Evolutionary conservation across 306 rosid genomes (phyloP).

Genomic region (Prunus campanulata): DNA sequence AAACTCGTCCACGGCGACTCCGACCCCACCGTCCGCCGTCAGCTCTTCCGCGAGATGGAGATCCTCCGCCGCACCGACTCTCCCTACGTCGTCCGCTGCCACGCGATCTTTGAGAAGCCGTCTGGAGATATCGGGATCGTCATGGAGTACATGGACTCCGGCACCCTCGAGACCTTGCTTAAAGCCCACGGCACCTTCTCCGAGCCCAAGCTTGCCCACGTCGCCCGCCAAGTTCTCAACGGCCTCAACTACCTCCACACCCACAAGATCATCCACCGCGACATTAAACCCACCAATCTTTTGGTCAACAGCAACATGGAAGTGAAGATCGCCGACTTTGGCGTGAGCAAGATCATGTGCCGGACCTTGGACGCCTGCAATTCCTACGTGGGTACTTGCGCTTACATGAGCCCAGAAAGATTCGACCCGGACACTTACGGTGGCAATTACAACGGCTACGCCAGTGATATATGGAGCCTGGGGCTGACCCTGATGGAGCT

Average conservation of each 20-base stretch:
- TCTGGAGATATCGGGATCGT: slow-evolving; percentile 69
- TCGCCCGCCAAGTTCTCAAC: slow-evolving; percentile 63
- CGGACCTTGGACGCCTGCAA: slow-evolving; percentile 73
- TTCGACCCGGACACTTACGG: slow-evolving; percentile 83
- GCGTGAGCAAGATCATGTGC: slow-evolving; percentile 75
- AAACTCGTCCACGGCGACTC: slow-evolving; percentile 54
- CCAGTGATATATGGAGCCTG: slow-evolving; percentile 88
- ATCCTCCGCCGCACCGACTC: slow-evolving; percentile 88
- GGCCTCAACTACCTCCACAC: slow-evolving; percentile 77
- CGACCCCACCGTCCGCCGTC: slow-evolving; percentile 65
- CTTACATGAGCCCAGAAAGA: slow-evolving; percentile 96
- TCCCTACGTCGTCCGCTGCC: slow-evolving; percentile 54
- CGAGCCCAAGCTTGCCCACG: slow-evolving; percentile 42
- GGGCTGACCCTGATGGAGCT: slow-evolving; percentile 84
- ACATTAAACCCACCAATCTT: slow-evolving; percentile 77
- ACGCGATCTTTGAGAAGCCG: slow-evolving; percentile 70
- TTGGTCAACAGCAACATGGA: slow-evolving; percentile 49
- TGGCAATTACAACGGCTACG: slow-evolving; percentile 76
- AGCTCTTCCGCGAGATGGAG: slow-evolving; percentile 57
- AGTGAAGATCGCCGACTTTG: slow-evolving; percentile 87
- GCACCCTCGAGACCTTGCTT: slow-evolving; percentile 53
- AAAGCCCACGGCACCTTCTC: slow-evolving; percentile 53
- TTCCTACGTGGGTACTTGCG: slow-evolving; percentile 90
- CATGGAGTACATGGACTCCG: slow-evolving; percentile 80
- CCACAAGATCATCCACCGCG: slow-evolving; percentile 80